These are phyloP conservation scores for Pichia deserticola DNA, from an alignment of 805 yeast species.

Conservation along the genomic window DNA sequence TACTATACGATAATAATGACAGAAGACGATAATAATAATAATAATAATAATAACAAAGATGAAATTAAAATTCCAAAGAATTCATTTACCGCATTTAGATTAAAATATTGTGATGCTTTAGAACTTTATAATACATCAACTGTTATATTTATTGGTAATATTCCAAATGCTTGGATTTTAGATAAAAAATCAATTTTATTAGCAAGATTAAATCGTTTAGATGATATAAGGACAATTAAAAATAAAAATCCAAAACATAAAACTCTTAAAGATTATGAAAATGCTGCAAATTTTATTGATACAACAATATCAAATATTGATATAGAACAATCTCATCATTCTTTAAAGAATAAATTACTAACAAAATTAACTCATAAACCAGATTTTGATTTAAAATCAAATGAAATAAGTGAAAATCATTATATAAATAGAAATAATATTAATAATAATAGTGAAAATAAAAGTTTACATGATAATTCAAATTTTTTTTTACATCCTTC, in stretches of 20 bases:
- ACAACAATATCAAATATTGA: not conserved
- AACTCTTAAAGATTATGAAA: constrained; percentile 3
- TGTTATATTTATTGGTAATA: constrained; percentile 45
- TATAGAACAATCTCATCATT: not conserved
- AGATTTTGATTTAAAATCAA: not conserved
- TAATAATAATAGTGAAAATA: too few relatives aligned
- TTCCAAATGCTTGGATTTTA: constrained; percentile 51
- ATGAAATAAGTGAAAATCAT: not conserved
- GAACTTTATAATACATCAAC: constrained; percentile 44
- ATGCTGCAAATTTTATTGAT: not conserved
- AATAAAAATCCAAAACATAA: not conserved
- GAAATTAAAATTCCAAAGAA: constrained; percentile 33
- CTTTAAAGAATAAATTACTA: not conserved
- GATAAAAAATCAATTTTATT: constrained; percentile 20
- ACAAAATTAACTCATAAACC: not conserved
- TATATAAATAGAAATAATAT: too few relatives aligned
- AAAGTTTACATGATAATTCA: too few relatives aligned
- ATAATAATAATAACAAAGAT: too few relatives aligned
- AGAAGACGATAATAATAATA: too few relatives aligned
- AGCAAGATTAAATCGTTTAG: constrained; percentile 6
- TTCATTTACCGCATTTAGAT: constrained; percentile 57
- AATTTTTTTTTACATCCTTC: too few relatives aligned
- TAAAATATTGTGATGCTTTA: constrained; percentile 43
- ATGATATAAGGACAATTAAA: not conserved
- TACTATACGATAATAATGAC: too few relatives aligned